A percentile compares a stretch with the other conserved stretches of the same genome.
phyloP scores from a whole-genome alignment of 1,284 basidiomycete species.

The Irpex sp. region DNA sequence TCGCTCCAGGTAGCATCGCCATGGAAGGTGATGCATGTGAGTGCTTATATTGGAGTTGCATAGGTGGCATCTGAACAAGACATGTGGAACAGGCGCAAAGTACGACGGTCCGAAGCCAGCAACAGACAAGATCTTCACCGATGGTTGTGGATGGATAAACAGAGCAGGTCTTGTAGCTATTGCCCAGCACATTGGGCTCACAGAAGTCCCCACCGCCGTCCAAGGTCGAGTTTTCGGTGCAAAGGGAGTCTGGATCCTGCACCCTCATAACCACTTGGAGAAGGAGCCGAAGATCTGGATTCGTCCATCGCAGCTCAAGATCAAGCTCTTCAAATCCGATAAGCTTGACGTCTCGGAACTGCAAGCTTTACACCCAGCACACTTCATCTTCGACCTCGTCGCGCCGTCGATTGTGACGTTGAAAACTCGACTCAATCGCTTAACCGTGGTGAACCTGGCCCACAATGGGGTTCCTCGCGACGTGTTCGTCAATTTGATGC shows the following conservation, averaged over 20 bases:
- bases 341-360: conserved; percentile 1
- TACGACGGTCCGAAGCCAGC: conserved; percentile 35
- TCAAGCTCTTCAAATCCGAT: conserved; percentile 32
- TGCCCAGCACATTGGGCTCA: conserved; percentile 36
- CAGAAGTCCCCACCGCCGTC: conserved; percentile 51
- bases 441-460: conserved; percentile 61
- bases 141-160: conserved; percentile 73
- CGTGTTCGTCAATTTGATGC: conserved; percentile 46
- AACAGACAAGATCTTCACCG: conserved; percentile 61
- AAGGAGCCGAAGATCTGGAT: conserved; percentile 59
- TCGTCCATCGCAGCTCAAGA: conserved; percentile 63
- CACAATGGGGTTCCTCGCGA: conserved; percentile 49
- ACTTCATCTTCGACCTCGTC: conserved; percentile 46
- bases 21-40: conserved; percentile 47
- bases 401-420: conserved; percentile 34
- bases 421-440: conserved; percentile 43
- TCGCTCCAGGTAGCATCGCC: conserved; percentile 45
- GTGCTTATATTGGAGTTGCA: conserved; percentile 11
- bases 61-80: too few species aligned
- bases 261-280: conserved; percentile 34
- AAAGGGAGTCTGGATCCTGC: conserved; percentile 68
- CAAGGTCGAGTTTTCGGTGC: conserved; percentile 66
- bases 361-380: conserved; percentile 29
- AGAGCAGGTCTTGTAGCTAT: conserved; percentile 48
- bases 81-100: conserved; percentile 28